Evolutionary conservation across 176 grass and related monocot species (phyloP).

Genomic region (Oryza meyeriana): DNA sequence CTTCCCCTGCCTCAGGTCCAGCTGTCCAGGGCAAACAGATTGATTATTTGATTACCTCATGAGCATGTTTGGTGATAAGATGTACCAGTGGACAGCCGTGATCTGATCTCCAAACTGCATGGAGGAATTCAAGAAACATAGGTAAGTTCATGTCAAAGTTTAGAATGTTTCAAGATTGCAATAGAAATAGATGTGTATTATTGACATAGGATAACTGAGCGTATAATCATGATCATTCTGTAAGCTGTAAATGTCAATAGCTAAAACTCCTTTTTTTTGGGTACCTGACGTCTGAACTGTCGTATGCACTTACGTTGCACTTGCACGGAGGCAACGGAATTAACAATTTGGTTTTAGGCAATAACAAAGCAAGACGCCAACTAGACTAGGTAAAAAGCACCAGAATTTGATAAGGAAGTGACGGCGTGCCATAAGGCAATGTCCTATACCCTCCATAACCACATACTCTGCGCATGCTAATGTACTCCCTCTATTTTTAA

Average conservation of each 20-base stretch:
- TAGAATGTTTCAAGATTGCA: not conserved
- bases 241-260: not conserved
- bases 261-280: not conserved
- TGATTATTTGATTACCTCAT: not conserved
- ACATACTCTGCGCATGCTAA: no score
- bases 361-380: no score
- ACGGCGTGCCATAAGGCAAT: no score
- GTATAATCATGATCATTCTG: not conserved
- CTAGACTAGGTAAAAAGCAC: no score
- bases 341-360: no score
- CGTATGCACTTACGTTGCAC: slow-evolving; percentile 32
- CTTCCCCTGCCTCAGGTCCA: slow-evolving; percentile 1
- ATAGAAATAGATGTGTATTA: not conserved
- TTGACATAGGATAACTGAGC: not conserved
- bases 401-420: no score
- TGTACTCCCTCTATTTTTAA: no score
- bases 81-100: not conserved
- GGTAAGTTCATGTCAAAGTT: not conserved
- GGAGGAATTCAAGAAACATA: not conserved
- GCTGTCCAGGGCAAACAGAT: slow-evolving; percentile 4
- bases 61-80: not conserved
- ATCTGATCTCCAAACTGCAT: slow-evolving; percentile 23
- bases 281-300: slow-evolving; percentile 5
- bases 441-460: no score
- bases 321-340: not conserved